A percentile compares a stretch with the other conserved stretches of the same genome.
Evolutionary conservation across 2,329 filamentous ascomycete genomes (phyloP).

Genomic region (Aspergillus puulaauensis): DNA sequence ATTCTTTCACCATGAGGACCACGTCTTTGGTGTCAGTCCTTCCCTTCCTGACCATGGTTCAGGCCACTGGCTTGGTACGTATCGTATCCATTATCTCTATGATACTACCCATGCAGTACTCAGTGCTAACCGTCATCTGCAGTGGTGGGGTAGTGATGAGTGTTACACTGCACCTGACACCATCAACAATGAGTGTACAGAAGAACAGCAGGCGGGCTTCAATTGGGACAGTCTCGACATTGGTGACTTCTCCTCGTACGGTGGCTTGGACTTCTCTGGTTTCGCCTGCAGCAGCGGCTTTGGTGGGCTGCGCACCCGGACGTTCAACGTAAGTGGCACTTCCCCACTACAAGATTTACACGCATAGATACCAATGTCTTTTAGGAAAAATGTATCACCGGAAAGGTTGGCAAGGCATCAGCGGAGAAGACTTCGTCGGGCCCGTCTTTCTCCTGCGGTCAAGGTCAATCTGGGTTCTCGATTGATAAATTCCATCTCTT

Average conservation of each 20-base stretch:
- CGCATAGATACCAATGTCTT: background rate
- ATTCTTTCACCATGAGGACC: conserved; percentile 27
- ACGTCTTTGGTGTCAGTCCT: conserved; percentile 24
- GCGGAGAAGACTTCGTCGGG: conserved; percentile 36
- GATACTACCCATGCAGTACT: background rate
- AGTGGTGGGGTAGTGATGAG: conserved; percentile 52
- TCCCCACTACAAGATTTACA: background rate
- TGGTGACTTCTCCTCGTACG: conserved; percentile 66
- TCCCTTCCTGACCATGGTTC: conserved; percentile 48
- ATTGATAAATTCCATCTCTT: conserved; percentile 72
- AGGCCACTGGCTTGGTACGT: conserved; percentile 47
- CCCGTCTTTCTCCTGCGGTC: conserved; percentile 61
- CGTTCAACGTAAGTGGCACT: conserved; percentile 1
- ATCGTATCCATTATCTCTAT: background rate
- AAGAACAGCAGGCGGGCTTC: conserved; percentile 69
- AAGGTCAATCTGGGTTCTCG: conserved; percentile 64
- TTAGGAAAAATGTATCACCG: conserved; percentile 62
- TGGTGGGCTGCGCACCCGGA: conserved; percentile 27
- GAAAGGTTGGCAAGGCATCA: conserved; percentile 42
- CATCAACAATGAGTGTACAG: conserved; percentile 73
- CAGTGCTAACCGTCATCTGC: conserved; percentile 7
- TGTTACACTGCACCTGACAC: conserved; percentile 68
- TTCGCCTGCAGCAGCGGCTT: conserved; percentile 67
- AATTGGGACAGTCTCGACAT: conserved; percentile 64
- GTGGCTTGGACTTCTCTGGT: conserved; percentile 71